Percentiles rank a stretch among this genome's conserved stretches.
Conservation (phyloP, 2,329 filamentous ascomycete species). For the Cephalotrichum gorgonifer region DNA sequence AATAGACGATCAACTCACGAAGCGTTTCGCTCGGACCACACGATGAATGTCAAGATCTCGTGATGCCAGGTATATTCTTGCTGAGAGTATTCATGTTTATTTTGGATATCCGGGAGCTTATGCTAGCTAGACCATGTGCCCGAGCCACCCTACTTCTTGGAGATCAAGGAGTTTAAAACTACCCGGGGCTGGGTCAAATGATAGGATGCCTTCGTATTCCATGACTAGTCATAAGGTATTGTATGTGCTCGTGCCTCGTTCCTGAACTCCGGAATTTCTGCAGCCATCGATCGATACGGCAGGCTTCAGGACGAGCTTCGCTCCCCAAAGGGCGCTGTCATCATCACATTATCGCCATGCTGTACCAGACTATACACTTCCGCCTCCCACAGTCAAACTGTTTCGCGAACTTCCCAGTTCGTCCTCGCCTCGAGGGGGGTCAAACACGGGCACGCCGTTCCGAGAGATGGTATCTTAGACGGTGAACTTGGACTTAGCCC, state of each 20-base stretch:
- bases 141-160: background rate
- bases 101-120: background rate
- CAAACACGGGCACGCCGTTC: background rate
- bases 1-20: no score
- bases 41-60: no score
- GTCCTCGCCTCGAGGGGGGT: background rate
- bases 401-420: background rate
- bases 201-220: background rate
- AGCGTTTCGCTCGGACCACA: no score
- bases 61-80: no score
- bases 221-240: conserved; percentile 5
- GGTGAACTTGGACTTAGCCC: conserved; percentile 88
- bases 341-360: background rate
- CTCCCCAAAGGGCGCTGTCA: background rate
- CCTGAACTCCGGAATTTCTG: background rate
- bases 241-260: conserved; percentile 1
- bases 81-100: no score
- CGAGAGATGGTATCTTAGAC: conserved; percentile 43
- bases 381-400: background rate
- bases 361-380: background rate
- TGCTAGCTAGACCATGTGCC: background rate
- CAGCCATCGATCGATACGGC: background rate
- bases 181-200: background rate
- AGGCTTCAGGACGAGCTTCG: background rate
- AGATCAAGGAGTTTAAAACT: background rate